These are phyloP conservation scores for Nicotiana knightiana DNA, from an alignment of 257 asterid genomes.

Conservation along the genomic window DNA sequence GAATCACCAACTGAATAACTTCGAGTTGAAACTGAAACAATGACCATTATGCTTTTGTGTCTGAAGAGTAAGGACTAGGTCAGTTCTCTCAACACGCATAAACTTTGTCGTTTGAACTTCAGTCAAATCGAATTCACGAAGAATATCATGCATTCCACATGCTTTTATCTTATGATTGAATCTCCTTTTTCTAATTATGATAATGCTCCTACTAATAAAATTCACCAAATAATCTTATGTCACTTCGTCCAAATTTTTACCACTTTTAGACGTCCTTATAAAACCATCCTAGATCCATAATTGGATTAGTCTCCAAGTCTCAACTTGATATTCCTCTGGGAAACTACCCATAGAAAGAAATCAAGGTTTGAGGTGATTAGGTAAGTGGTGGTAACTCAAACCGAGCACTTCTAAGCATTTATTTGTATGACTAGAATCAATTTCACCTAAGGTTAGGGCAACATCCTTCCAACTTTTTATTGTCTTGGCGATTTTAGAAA, in stretches of 20 bases:
- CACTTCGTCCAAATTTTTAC: not conserved
- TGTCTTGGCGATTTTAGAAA: not conserved
- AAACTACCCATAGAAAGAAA: conserved; percentile 5
- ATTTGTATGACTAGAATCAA: no score
- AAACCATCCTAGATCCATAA: conserved; percentile 11
- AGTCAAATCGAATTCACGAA: not conserved
- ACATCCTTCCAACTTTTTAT: not conserved
- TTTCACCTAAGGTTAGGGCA: not conserved
- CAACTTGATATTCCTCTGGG: not conserved
- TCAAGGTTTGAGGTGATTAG: conserved; percentile 6
- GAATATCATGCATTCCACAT: not conserved
- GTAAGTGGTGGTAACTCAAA: conserved; percentile 3
- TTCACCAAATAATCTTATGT: not conserved
- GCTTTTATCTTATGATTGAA: not conserved
- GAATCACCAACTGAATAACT: not conserved
- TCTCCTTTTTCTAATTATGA: not conserved
- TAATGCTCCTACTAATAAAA: not conserved
- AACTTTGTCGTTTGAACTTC: not conserved
- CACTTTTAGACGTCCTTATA: not conserved
- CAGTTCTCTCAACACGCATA: not conserved
- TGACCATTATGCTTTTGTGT: not conserved
- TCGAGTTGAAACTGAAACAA: not conserved
- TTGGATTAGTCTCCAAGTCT: not conserved
- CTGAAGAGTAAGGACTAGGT: no score
- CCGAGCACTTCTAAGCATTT: not conserved